These are phyloP conservation scores for Mrakia frigida DNA, from an alignment of 768 basidiomycete genomes.

Conservation along the genomic window DNA sequence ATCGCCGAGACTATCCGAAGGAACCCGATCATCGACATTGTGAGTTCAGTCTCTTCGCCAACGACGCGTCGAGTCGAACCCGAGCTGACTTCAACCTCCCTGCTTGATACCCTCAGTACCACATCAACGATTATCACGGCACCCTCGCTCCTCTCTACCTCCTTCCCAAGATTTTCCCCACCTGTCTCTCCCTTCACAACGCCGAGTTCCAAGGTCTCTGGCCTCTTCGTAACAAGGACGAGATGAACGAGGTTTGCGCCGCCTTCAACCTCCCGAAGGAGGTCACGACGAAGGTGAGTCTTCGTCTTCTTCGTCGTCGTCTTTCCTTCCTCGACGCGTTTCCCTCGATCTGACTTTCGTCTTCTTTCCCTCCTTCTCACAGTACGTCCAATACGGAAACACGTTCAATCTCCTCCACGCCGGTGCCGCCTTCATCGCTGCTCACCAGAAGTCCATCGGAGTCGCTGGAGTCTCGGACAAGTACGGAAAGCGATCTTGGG, in stretches of 20 bases:
- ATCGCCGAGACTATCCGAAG: slow-evolving; percentile 87
- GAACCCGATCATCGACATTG: slow-evolving; percentile 75
- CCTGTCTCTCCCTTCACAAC: slow-evolving; percentile 88
- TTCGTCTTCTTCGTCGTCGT: neutral
- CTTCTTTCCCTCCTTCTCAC: neutral
- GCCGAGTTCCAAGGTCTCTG: slow-evolving; percentile 97
- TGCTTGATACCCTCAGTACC: slow-evolving; percentile 11
- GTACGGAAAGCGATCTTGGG: slow-evolving; percentile 95
- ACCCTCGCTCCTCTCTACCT: slow-evolving; percentile 86
- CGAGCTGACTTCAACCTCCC: neutral
- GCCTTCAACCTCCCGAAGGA: slow-evolving; percentile 97
- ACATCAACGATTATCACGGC: slow-evolving; percentile 66
- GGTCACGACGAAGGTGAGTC: slow-evolving; percentile 67
- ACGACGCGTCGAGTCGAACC: too few relatives aligned
- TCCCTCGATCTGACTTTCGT: neutral
- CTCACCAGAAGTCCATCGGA: slow-evolving; percentile 86
- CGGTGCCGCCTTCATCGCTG: slow-evolving; percentile 83
- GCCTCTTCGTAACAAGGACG: slow-evolving; percentile 43
- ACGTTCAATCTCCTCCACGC: slow-evolving; percentile 94
- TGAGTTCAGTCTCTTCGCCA: neutral
- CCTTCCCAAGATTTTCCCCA: slow-evolving; percentile 80
- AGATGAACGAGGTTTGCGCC: slow-evolving; percentile 94
- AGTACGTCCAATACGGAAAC: slow-evolving; percentile 92
- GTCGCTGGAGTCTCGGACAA: slow-evolving; percentile 97
- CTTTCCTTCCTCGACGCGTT: too few relatives aligned